phyloP scores from a whole-genome alignment of 2,329 filamentous ascomycete species.

The Pseudogymnoascus sp. region DNA sequence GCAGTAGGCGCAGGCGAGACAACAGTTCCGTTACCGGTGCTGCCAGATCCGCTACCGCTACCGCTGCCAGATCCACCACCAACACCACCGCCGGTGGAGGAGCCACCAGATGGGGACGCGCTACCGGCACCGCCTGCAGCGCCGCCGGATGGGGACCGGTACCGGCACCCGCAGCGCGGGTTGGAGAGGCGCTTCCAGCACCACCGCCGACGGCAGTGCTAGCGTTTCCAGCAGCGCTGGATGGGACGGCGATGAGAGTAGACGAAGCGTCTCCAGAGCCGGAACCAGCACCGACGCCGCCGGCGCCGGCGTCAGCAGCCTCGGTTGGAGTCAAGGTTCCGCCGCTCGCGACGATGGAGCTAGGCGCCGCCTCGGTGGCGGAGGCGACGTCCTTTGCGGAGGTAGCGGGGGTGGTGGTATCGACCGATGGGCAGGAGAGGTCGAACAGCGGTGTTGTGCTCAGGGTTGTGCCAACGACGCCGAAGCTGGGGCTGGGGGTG shows the following conservation, averaged over 20 bases:
- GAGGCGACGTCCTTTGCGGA: not conserved
- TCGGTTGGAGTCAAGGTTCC: not conserved
- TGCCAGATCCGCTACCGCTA: not conserved
- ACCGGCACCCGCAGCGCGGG: not conserved
- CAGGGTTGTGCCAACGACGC: constrained; percentile 53
- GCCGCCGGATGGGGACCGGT: not conserved
- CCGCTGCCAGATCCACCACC: not conserved
- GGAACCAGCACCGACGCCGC: not conserved
- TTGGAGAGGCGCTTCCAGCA: not conserved
- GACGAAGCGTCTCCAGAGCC: not conserved
- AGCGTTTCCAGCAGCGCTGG: not conserved
- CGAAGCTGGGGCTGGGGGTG: constrained; percentile 63
- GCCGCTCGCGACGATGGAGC: not conserved
- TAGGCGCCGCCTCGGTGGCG: not conserved
- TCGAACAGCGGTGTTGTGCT: constrained; percentile 52
- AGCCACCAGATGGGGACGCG: not conserved
- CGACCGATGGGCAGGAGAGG: constrained; percentile 47
- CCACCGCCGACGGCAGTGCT: not conserved
- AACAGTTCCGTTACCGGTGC: constrained; percentile 1
- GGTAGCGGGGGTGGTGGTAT: not conserved
- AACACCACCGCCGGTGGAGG: not conserved
- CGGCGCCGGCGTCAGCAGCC: not conserved
- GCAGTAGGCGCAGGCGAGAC: not conserved
- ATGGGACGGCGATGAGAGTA: constrained; percentile 1
- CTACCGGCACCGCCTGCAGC: not conserved